Evolutionary conservation across 768 basidiomycete genomes (phyloP).

Genomic region (Boletus barrowsii): DNA sequence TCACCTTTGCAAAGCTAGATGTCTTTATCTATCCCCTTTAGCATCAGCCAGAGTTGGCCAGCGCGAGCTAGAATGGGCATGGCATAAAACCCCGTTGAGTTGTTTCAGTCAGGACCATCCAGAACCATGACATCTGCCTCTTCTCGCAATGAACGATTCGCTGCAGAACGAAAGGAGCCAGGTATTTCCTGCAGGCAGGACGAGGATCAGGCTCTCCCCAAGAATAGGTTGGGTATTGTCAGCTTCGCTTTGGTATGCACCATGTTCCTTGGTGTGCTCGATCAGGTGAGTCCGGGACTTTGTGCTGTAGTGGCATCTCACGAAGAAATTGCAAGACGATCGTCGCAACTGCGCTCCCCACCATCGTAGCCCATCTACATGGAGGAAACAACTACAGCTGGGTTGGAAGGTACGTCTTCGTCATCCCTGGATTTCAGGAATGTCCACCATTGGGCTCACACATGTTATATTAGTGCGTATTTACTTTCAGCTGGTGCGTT

Average conservation of each 20-base stretch:
- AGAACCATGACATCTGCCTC: neutral
- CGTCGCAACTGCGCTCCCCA: conserved; percentile 68
- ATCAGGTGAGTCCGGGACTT: conserved; percentile 40
- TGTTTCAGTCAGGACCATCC: no score
- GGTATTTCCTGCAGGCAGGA: conserved; percentile 49
- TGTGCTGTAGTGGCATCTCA: neutral
- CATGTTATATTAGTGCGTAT: conserved; percentile 51
- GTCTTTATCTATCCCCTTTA: no score
- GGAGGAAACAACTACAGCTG: conserved; percentile 65
- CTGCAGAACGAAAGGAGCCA: conserved; percentile 18
- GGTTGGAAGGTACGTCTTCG: conserved; percentile 55
- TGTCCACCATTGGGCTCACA: neutral
- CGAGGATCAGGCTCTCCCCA: conserved; percentile 51
- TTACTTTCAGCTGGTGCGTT: conserved; percentile 67
- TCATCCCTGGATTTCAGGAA: neutral
- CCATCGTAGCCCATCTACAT: conserved; percentile 59
- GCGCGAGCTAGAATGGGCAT: no score
- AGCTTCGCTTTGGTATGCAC: conserved; percentile 25
- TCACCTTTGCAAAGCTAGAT: no score
- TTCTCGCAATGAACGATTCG: neutral
- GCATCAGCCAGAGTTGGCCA: no score
- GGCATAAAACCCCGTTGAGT: no score
- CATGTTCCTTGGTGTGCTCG: conserved; percentile 43
- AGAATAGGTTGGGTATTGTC: conserved; percentile 20
- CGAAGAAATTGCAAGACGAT: conserved; percentile 43